Base-by-base conservation (phyloP, 495 filamentous ascomycete genomes). In the Neurospora hispaniola region DNA sequence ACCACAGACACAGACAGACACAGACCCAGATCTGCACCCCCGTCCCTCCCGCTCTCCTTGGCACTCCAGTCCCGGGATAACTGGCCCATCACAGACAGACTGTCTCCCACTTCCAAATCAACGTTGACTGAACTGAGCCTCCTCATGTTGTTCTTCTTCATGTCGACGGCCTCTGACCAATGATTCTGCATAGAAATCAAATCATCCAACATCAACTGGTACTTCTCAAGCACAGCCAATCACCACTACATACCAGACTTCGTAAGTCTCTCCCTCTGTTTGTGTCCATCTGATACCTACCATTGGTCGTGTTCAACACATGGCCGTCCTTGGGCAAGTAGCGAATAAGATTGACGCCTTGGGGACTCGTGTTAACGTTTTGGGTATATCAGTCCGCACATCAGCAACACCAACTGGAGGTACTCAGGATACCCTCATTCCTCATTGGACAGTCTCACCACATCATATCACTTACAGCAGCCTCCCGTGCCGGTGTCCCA, bases 131-230 rank as follows among this genome's bases (percentile, higher is more conserved):
- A 38, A 38, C 35, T 38, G 35, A 38, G 35, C 35, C 5, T 5
- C 35, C 5, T 38, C 5, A 38, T 38, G 35, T 38, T 6, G 35
- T 38, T 38, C 54, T 6, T 62, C 12, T 62, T 18, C 27, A 66
- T 35, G 54, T 66, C 54, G 54, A 9, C 54, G 27, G 54, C 54
- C 54, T 7, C 27, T 38, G 48, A 72, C 77, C 77, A 79, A 79
- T 76, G 38, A 78, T 43, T 43, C 43, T 4, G 0, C 4, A 5
- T 48, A 40, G 20, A 69, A 78, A 75, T 70, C 75, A 74, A 79
- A 79, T 78, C 75, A 44, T 12, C 4, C 42, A 14, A 31, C 40
- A 31, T 46, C 75, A 68, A 77, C 73, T 77, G 72, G 75, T 68
- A 40, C 39, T 40, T 40, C 39, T 40, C 54, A 35, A 35, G 3